phyloP scores from a whole-genome alignment of 805 yeast species.

The Cyberlindnera japonica region DNA sequence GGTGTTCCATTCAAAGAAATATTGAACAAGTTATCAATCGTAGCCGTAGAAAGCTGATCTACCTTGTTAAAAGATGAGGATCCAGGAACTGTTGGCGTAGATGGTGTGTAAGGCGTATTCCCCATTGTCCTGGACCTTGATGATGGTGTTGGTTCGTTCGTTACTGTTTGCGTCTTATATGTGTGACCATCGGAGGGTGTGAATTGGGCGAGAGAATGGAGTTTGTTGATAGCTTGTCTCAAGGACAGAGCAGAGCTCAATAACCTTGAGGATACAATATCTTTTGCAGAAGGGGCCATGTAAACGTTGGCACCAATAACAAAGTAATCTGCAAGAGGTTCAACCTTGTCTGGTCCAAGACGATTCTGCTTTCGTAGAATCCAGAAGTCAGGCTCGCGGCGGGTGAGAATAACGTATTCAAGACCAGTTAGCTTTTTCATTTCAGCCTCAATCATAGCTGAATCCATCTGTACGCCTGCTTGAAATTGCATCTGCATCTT shows the following conservation, averaged over 20 bases:
- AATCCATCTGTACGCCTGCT: slow-evolving; percentile 35
- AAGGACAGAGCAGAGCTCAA: slow-evolving; percentile 31
- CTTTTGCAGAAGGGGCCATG: slow-evolving; percentile 78
- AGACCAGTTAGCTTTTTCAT: slow-evolving; percentile 76
- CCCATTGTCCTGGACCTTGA: slow-evolving; percentile 25
- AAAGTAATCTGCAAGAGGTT: slow-evolving; percentile 71
- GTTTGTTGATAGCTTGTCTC: slow-evolving; percentile 42
- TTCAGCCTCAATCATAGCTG: slow-evolving; percentile 46
- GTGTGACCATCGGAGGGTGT: slow-evolving; percentile 61
- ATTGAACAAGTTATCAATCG: slow-evolving; percentile 26
- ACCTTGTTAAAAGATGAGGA: slow-evolving; percentile 5
- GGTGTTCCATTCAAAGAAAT: slow-evolving; percentile 24
- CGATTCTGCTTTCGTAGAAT: slow-evolving; percentile 79
- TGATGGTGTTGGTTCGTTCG: slow-evolving; percentile 9
- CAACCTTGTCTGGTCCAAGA: slow-evolving; percentile 44
- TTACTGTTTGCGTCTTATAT: slow-evolving; percentile 30
- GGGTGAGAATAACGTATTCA: slow-evolving; percentile 73
- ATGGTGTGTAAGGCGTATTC: slow-evolving; percentile 27
- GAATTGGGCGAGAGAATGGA: slow-evolving; percentile 49
- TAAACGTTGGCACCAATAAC: slow-evolving; percentile 90
- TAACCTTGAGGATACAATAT: slow-evolving; percentile 68
- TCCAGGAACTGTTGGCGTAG: slow-evolving; percentile 19
- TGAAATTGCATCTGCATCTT: slow-evolving; percentile 94
- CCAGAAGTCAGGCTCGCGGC: slow-evolving; percentile 92
- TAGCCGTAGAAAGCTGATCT: slow-evolving; percentile 19